Evolutionary conservation across 257 asterid genomes (phyloP), one percentile per base, ranked within the genome.

Genomic region (Coffea eugenioides): DNA sequence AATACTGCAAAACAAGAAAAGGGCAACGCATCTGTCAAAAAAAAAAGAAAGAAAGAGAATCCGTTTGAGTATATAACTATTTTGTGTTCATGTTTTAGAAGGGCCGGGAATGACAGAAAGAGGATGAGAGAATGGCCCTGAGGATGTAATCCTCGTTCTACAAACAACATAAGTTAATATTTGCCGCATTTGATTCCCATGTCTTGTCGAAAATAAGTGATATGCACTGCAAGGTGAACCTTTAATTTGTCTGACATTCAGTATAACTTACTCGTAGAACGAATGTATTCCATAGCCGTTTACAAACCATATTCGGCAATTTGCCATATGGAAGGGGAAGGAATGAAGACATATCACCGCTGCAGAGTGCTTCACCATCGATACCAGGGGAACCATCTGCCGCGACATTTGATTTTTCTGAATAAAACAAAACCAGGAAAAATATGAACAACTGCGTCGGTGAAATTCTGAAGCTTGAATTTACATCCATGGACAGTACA

Each of bases 251-350:
- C 49, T 34, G 56, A 48, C 52, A 69, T 45, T 45, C 56, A 36
- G 6, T 52, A 21, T 36, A 45, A 84, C 86, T 87, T 86, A 92
- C 99, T 82, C 97, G 86, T 27, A 93, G 81, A 79, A 95, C 76
- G 82, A 84, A 95, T 14, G 98, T 88, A 82, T 95, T 92, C 99
- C 99, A 95, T 11, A 93, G 89, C 67, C 94, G 92, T 83, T 81
- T 88, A 88, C 99, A 95, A 59, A 88, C 88, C 99, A 93, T 89
- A 56, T 90, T 49, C 31, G 94, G 90, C 46, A 90, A 75, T 79
- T 76, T 88, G 46, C 88, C 85, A 84, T 93, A 95, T 2, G 98
- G 99, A 71, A 91, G 91, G 31, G 99, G 97, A 67, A 92, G 95
- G 84, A 95, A 89, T 11, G 86, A 73, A 69, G 92, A 85, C 67